phyloP scores from a whole-genome alignment of 768 basidiomycete genomes.

The Pholiota conissans region DNA sequence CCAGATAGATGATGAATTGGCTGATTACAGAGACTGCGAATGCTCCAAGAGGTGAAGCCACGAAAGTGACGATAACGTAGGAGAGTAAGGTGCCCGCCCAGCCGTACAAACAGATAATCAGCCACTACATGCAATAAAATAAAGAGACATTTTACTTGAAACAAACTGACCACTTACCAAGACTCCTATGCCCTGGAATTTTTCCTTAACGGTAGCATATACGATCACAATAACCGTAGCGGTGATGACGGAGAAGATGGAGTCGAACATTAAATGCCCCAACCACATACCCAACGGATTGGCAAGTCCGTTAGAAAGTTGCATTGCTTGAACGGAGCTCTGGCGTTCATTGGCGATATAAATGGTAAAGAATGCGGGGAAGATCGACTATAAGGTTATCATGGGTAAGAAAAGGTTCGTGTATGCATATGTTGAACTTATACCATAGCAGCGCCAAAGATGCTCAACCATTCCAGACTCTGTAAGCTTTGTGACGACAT shows the following conservation, averaged over 20 bases:
- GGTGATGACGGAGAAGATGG: slow-evolving; percentile 56
- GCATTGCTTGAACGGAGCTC: slow-evolving; percentile 79
- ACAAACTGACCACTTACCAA: slow-evolving; percentile 34
- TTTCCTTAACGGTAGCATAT: slow-evolving; percentile 53
- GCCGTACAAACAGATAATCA: slow-evolving; percentile 70
- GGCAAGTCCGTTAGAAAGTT: slow-evolving; percentile 72
- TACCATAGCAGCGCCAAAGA: slow-evolving; percentile 78
- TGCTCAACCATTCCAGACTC: slow-evolving; percentile 63
- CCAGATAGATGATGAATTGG: slow-evolving; percentile 70
- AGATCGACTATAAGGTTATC: slow-evolving; percentile 52
- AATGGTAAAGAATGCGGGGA: slow-evolving; percentile 76
- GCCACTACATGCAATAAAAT: slow-evolving; percentile 47
- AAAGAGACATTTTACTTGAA: slow-evolving; percentile 3
- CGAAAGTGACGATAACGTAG: slow-evolving; percentile 55
- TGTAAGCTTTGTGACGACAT: slow-evolving; percentile 41
- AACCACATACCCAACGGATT: slow-evolving; percentile 75
- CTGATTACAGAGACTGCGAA: slow-evolving; percentile 72
- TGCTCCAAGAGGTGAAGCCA: slow-evolving; percentile 63
- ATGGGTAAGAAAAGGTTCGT: background rate
- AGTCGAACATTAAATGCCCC: slow-evolving; percentile 77
- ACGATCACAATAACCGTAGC: slow-evolving; percentile 66
- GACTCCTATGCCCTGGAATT: slow-evolving; percentile 70
- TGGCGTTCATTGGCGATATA: slow-evolving; percentile 75
- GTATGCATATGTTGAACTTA: slow-evolving; percentile 15
- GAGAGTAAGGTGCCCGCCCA: slow-evolving; percentile 70